Evolutionary conservation across 1,139 yeast genomes (phyloP).

Genomic region (Yamadazyma oceani): DNA sequence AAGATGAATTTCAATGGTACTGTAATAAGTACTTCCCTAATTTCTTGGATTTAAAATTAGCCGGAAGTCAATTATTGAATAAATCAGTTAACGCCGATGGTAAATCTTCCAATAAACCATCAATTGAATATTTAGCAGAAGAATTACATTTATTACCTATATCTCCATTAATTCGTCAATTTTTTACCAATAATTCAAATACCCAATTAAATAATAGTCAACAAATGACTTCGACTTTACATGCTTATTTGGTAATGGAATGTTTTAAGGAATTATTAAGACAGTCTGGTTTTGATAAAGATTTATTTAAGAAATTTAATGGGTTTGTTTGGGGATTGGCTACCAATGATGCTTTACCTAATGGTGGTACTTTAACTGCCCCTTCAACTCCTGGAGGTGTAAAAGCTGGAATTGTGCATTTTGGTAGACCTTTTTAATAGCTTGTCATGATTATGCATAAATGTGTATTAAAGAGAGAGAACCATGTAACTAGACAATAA

Average conservation of each 20-base stretch:
- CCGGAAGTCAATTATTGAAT: conserved; percentile 55
- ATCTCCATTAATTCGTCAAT: conserved; percentile 50
- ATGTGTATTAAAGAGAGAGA: conserved; percentile 10
- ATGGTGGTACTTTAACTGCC: conserved; percentile 10
- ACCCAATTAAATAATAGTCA: conserved; percentile 35
- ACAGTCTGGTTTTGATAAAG: conserved; percentile 36
- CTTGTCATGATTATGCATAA: conserved; percentile 8
- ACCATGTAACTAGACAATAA: background rate
- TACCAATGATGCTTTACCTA: conserved; percentile 15
- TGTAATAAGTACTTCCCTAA: conserved; percentile 75
- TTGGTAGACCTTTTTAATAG: conserved; percentile 32
- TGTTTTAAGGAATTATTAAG: conserved; percentile 57
- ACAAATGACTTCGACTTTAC: conserved; percentile 48
- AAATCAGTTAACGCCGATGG: conserved; percentile 21
- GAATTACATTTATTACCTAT: conserved; percentile 56
- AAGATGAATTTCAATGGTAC: conserved; percentile 75
- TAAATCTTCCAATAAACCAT: conserved; percentile 37
- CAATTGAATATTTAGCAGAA: conserved; percentile 54
- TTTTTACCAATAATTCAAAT: conserved; percentile 37
- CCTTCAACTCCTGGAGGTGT: conserved; percentile 25
- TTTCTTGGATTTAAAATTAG: conserved; percentile 78
- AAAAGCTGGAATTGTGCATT: conserved; percentile 30
- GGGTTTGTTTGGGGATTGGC: conserved; percentile 59
- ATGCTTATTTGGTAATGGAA: conserved; percentile 57
- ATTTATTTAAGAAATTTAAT: conserved; percentile 41